Conservation (phyloP, 78 protist genomes). For the Dictyostelium firmibasis region DNA sequence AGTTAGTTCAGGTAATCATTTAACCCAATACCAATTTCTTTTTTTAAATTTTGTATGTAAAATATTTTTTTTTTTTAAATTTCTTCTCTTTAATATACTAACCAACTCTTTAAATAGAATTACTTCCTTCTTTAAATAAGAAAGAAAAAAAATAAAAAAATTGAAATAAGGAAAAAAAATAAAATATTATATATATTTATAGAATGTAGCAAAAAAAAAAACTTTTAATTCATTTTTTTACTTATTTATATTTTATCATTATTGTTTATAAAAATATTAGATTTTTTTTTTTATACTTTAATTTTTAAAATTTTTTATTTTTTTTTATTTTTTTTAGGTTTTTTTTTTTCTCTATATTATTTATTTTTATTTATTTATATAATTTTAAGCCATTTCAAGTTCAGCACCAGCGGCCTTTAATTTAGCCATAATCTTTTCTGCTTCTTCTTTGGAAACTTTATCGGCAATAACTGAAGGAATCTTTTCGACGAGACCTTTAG, state of each 20-base stretch:
- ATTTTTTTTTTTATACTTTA: not conserved
- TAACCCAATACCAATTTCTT: not conserved
- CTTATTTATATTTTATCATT: no score
- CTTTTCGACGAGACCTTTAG: constrained; percentile 76
- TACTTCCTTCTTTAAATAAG: no score
- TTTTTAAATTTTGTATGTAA: not conserved
- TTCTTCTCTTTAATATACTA: no score
- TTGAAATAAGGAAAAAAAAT: no score
- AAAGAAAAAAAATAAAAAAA: no score
- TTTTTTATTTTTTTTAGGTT: not conserved
- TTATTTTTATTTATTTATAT: not conserved
- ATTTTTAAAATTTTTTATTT: not conserved
- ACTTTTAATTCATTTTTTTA: no score
- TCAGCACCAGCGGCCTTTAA: constrained; percentile 81
- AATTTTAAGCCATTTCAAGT: constrained; percentile 17
- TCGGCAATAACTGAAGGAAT: constrained; percentile 75
- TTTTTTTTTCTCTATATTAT: not conserved
- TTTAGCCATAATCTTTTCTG: constrained; percentile 67
- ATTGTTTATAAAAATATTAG: no score
- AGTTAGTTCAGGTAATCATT: not conserved
- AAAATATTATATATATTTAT: no score
- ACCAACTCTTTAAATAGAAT: no score
- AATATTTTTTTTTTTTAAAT: not conserved
- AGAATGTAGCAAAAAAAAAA: no score
- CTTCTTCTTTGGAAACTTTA: constrained; percentile 75